Evolutionary conservation across 352 stramenopile species (phyloP), one percentile per base, ranked within the genome.

Genomic region (Pythium guiyangense): DNA sequence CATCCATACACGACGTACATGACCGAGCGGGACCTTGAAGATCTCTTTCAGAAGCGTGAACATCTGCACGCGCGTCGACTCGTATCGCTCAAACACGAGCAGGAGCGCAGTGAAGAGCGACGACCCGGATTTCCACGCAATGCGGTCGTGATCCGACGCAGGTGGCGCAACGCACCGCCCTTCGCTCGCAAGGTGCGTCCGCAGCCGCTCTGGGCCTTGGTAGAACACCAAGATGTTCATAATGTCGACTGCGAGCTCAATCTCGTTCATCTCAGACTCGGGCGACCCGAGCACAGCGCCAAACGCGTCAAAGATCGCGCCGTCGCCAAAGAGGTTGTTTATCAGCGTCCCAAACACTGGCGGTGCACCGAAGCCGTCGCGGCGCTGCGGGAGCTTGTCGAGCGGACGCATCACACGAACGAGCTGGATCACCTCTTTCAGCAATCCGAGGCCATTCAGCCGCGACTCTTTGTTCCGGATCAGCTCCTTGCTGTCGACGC

Each of bases 41-140:
- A 92, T 73, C 49, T 90, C 82, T 12, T 74, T 70, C 27, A 92
- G 44, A 25, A 92, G 59, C 48, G 74, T 84, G 31, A 89, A 79
- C 59, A 89, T 61, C 49, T 90, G 76, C 43, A 84, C 73, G 31
- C 82, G 75, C 42, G 80, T 73, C 4, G 69, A 52, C 44, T 92
- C 82, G 35, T 88, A 69, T 20, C 69, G 74, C 59, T 90, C 79
- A 44, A 89, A 90, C 20, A 86, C 78, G 29, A 76, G 64, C 39
- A 92, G 62, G 50, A 92, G 52, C 15, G 79, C 78, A 12, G 79
- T 87, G 44, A 92, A 92, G 10, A 92, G 61, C 45, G 82, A 92
- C 3, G 76, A 88, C 10, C 76, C 74, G 22, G 61, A 51, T 29
- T 70, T 87, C 79, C 77, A 92, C n/a, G 57, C 39, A 14, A 90